Conservation (phyloP, 179 eudicot genomes). For the Dionaea muscipula region DNA sequence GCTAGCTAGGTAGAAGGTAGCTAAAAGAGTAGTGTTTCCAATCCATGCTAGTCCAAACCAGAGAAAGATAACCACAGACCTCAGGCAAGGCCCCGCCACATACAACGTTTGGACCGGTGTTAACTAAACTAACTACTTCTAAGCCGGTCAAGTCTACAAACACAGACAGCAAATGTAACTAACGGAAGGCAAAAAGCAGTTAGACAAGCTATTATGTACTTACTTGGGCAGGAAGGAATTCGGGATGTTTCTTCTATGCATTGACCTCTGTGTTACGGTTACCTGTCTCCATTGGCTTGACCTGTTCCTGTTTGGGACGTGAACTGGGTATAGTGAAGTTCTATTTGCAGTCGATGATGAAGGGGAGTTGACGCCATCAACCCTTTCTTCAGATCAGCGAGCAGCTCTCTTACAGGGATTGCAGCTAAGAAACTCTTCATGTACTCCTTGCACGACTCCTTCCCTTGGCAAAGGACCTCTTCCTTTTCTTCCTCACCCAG, state of each 20-base stretch:
- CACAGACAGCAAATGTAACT: background rate
- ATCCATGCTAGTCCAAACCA: too few species aligned
- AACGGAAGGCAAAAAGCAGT: background rate
- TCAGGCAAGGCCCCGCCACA: too few species aligned
- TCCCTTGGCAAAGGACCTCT: slow-evolving; percentile 43
- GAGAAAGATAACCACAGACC: too few species aligned
- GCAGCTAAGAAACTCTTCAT: slow-evolving; percentile 75
- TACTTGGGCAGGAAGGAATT: background rate
- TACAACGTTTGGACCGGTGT: too few species aligned
- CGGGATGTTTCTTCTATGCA: background rate
- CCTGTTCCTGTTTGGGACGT: slow-evolving; percentile 8
- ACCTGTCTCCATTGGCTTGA: slow-evolving; percentile 14
- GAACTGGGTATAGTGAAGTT: slow-evolving; percentile 50
- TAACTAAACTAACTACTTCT: too few species aligned
- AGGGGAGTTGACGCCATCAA: slow-evolving; percentile 49
- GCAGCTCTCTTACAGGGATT: slow-evolving; percentile 62
- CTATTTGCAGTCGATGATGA: slow-evolving; percentile 68
- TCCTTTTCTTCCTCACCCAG: slow-evolving; percentile 21
- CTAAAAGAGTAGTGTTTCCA: too few species aligned
- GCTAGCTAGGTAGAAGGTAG: too few species aligned
- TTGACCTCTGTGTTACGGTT: slow-evolving; percentile 8
- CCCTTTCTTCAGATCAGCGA: slow-evolving; percentile 63
- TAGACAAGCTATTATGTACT: background rate
- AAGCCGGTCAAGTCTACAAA: background rate
- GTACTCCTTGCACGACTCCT: slow-evolving; percentile 72